Conservation (phyloP, 176 grass and related monocot species). For the Echinochloa phyllopogon region DNA sequence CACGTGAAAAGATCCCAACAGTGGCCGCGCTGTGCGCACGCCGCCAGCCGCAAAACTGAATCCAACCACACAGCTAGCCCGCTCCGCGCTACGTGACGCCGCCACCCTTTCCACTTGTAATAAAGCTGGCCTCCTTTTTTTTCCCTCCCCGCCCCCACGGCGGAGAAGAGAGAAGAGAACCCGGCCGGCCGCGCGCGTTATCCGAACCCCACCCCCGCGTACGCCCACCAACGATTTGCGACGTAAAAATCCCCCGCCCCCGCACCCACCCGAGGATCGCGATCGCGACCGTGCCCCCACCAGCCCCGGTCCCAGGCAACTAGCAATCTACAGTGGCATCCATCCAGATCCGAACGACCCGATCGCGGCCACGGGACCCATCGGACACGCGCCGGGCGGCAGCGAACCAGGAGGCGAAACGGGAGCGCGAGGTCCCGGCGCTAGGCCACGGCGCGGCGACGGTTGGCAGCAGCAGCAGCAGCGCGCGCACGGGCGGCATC, state of each 20-base stretch:
- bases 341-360: neutral
- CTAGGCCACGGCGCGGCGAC: no score
- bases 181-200: no score
- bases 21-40: neutral
- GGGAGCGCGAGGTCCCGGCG: no score
- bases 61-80: neutral
- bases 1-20: neutral
- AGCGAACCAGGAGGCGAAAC: neutral
- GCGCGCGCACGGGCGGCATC: neutral
- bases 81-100: slow-evolving; percentile 23
- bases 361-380: no score
- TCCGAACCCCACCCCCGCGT: no score
- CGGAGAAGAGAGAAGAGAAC: no score
- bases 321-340: neutral
- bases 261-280: no score
- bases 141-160: no score
- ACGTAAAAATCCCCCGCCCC: no score
- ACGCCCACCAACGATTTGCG: no score
- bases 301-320: neutral
- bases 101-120: slow-evolving; percentile 40
- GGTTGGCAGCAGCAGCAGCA: no score
- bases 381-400: slow-evolving; percentile 5
- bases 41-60: slow-evolving; percentile 30
- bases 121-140: neutral
- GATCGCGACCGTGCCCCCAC: no score